Evolutionary conservation across 768 basidiomycete genomes (phyloP), one percentile per base, ranked within the genome.

Genomic region (Tephrocybe sp.): DNA sequence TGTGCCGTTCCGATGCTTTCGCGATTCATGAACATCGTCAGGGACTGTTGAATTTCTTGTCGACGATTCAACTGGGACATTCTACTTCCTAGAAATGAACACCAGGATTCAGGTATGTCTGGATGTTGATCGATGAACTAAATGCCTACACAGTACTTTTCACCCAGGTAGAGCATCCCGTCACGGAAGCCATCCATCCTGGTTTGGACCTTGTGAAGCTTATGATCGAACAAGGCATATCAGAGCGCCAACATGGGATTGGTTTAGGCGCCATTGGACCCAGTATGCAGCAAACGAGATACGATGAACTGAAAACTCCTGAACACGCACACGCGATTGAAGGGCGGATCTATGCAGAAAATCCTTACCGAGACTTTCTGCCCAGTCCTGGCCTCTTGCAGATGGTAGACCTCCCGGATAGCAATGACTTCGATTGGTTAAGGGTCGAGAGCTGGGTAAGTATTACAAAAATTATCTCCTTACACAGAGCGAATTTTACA

Each of bases 51-150:
- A 89, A 58, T 87, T 83, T 60, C 68, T 87, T 5, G 79, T 84
- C 5, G 77, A 83, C 53, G 73, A 82, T 36, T 47, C 65, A 0
- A 78, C 77, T 1, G 75, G 71, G 0, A 57, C 69, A 1, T 86
- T 84, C 65, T 86, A 73, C 67, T 89, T 87, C 52, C 70, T 89
- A 11, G 86, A 89, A 62, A 82, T 87, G 79, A 87, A 89, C 53
- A 82, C 83, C 0, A 73, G 84, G 8, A 76, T 86, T 37, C 83
- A 84, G 59, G 81, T 73, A 44, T 25, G 47, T 31, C 8, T 26
- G 1, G 35, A 24, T 24, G 2, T 19, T 16, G 0, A 32, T 11
- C 19, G 31, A 12, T 3, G 16, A 21, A n/a, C n/a, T n/a, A 21
- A n/a, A n/a, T 16, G 5, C 13, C 31, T 15, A 31, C 19, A 18